These are phyloP conservation scores for Pholiota adiposa DNA, from an alignment of 1,284 basidiomycete genomes.

Conservation along the genomic window DNA sequence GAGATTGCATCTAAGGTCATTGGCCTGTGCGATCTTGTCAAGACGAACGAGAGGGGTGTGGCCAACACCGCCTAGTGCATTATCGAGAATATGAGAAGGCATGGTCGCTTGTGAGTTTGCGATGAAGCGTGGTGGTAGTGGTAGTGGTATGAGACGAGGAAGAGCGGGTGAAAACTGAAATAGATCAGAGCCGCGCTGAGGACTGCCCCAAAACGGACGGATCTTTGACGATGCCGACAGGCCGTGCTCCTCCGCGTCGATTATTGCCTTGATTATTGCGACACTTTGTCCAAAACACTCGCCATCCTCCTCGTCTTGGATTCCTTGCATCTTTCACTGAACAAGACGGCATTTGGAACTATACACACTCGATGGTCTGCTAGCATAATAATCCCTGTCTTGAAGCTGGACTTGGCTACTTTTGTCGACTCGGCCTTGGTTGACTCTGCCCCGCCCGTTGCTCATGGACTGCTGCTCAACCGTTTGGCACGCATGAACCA, in stretches of 20 bases:
- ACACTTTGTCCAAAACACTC: background rate
- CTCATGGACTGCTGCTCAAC: background rate
- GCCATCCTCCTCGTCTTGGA: background rate
- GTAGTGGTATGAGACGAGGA: conserved; percentile 1
- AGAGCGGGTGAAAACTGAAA: background rate
- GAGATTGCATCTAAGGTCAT: conserved; percentile 90
- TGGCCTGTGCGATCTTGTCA: conserved; percentile 75
- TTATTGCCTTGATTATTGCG: background rate
- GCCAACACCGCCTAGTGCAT: conserved; percentile 85
- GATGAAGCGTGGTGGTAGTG: conserved; percentile 4
- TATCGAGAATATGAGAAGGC: conserved; percentile 64
- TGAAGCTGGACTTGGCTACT: background rate
- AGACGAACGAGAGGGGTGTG: conserved; percentile 91
- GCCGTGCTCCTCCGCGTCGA: background rate
- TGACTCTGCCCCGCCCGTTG: background rate
- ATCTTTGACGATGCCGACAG: background rate
- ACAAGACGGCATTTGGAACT: too few species aligned
- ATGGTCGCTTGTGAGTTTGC: conserved; percentile 19
- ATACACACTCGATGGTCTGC: too few species aligned
- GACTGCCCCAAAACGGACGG: conserved; percentile 5
- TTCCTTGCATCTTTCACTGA: background rate
- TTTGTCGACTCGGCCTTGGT: background rate
- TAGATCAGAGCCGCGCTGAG: background rate
- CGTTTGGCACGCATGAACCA: background rate
- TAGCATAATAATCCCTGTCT: too few species aligned